Evolutionary conservation across 345 rosid species (phyloP), one percentile per base, ranked within the genome.

Genomic region (Ceriops decandra): DNA sequence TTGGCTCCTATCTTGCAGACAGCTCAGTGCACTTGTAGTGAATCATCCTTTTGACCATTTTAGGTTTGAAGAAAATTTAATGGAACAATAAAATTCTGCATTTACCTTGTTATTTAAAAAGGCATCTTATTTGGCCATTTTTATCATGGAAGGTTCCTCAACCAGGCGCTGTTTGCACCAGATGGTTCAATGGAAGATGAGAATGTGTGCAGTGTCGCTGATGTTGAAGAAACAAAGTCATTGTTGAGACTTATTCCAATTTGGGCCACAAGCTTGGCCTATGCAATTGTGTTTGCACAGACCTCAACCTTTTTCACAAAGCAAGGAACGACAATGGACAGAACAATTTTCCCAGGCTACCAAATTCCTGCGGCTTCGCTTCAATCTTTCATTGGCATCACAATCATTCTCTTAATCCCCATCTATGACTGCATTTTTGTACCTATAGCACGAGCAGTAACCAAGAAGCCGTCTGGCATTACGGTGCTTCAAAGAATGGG

Each of bases 401-500:
- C 58, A 3, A 54, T 54, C 27, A 4, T 54, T 26, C 0, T 36
- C 31, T 13, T 35, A 5, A 11, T 62, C 5, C 65, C 65, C 21
- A n/a, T 62, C 22, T 36, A 62, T 5, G 66, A 62, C 19, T 7
- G 52, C 21, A 35, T 62, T 26, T 62, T 62, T 21, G 32, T 62
- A 4, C 66, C 66, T 13, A 62, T 62, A 8, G 51, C 66, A 22
- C 15, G 52, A 62, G 24, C 52, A 4, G 10, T 62, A 7, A 62
- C 52, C 15, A 47, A 27, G 32, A 62, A 62, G 5, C 66, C 51
- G 0, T 38, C 31, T 10, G 52, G 65, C 19, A 62, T 62, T 36
- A 62, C 52, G 4, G 36, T 62, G 51, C 65, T 62, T 33, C 65
- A 62, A 24, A n/a, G 65, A 62, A 62, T 62, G 7, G 65, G 51